Conservation (phyloP, 495 filamentous ascomycete species). For the Aspergillus cavernicola region DNA sequence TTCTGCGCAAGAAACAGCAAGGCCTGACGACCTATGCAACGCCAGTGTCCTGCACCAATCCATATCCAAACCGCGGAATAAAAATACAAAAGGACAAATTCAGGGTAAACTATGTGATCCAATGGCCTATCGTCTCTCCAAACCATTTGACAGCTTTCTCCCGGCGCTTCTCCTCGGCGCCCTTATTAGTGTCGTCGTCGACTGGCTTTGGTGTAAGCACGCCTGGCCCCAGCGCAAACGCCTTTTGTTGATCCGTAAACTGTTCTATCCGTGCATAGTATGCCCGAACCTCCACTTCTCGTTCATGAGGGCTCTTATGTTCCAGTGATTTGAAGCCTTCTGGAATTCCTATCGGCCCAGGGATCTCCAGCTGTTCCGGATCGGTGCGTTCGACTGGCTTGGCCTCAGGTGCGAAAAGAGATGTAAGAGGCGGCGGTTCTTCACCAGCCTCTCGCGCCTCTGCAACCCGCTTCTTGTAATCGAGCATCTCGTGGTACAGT, state of each 20-base stretch:
- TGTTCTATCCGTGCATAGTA: slow-evolving; percentile 58
- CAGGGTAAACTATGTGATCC: slow-evolving; percentile 32
- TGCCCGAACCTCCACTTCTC: slow-evolving; percentile 62
- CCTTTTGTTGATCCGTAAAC: too few relatives aligned
- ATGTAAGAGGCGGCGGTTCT: slow-evolving; percentile 36
- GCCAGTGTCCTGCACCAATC: too few relatives aligned
- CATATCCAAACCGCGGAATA: too few relatives aligned
- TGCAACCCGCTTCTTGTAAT: slow-evolving; percentile 66
- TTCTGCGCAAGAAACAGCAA: too few relatives aligned
- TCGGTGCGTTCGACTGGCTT: slow-evolving; percentile 5
- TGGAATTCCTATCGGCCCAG: slow-evolving; percentile 33
- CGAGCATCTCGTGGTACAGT: slow-evolving; percentile 79
- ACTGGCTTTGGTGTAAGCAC: too few relatives aligned
- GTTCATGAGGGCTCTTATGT: slow-evolving; percentile 55
- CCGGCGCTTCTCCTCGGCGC: slow-evolving; percentile 54
- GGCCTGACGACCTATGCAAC: too few relatives aligned
- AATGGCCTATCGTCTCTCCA: slow-evolving; percentile 48
- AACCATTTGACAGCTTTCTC: slow-evolving; percentile 55
- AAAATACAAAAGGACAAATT: too few relatives aligned
- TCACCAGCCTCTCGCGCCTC: slow-evolving; percentile 61
- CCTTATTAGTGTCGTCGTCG: too few relatives aligned
- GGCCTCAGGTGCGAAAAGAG: slow-evolving; percentile 38
- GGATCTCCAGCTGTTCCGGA: slow-evolving; percentile 26
- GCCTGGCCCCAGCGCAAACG: slow-evolving; percentile 48
- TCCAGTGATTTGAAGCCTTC: slow-evolving; percentile 45